Base-by-base conservation (phyloP, 2,329 filamentous ascomycete species). In the Karstenula rhodostoma region DNA sequence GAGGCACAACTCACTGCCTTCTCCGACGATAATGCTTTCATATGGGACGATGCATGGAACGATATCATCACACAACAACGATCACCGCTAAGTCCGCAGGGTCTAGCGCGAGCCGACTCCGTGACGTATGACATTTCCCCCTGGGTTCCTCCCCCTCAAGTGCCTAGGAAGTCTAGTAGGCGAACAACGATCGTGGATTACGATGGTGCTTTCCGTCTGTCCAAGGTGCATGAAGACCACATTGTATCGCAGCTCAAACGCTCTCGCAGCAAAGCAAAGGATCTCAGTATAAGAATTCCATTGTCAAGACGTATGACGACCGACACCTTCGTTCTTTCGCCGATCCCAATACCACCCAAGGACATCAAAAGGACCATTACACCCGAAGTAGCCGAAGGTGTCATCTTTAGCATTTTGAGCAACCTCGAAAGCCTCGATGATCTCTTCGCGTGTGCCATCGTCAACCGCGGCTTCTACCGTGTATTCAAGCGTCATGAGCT, bases 401-500 rank as follows among this genome's bases (percentile, higher is more conserved):
- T 87, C 4, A 78, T 87, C 17, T 69, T 85, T 19, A 68, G 72
- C n/a, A 85, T 89, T 12, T 74, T 88, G 59, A 73, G 79, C 47
- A 79, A 76, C 4, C 77, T 86, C 8, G 73, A 79, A 37, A 81
- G 79, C 2, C 76, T 86, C 2, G 80, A 84, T 35, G 86, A 88
- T 67, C 78, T 89, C 0, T 86, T 86, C 66, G 81, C 81, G 35
- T 79, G 83, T 4, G 85, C 84, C 4, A 74, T 83, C 8, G 78
- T 87, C 49, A 87, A 85, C 68, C 80, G 79, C 50, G 83, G 82
- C 22, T 87, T 88, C 73, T 87, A 87, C 66, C 78, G 78, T 3
- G 81, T 86, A 0, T 89, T 86, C 74, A 87, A 87, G 69, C 76
- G 79, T 22, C 79, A 87, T 66, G 85, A 88, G 65, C 75, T 88